Conservation (phyloP, 345 rosid species). For the Psidium friedrichsthalianum region DNA sequence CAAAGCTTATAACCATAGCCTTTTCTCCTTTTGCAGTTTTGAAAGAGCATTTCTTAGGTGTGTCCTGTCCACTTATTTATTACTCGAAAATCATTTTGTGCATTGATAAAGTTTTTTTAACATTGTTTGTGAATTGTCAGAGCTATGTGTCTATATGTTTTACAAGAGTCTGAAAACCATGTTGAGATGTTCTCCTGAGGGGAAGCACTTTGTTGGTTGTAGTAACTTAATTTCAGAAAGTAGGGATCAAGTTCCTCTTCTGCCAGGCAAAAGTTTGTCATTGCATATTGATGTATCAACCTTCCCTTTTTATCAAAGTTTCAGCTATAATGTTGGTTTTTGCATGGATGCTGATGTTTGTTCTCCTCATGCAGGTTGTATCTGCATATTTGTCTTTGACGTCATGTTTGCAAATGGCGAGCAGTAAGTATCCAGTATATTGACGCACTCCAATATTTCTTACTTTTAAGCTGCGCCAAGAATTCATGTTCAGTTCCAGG, state of each 20-base stretch:
- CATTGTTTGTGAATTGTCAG: neutral
- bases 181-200: neutral
- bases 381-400: slow-evolving; percentile 76
- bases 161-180: neutral
- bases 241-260: neutral
- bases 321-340: neutral
- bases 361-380: slow-evolving; percentile 50
- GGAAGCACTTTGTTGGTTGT: neutral
- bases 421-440: slow-evolving; percentile 56
- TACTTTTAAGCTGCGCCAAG: neutral
- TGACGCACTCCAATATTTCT: neutral
- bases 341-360: neutral
- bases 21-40: neutral
- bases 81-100: neutral
- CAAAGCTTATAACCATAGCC: neutral
- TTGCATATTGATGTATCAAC: neutral
- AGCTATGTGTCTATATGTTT: neutral
- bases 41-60: neutral
- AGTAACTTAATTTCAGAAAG: neutral
- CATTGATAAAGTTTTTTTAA: neutral
- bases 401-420: slow-evolving; percentile 83
- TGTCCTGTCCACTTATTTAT: neutral
- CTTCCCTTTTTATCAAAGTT: neutral
- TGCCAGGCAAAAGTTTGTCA: neutral
- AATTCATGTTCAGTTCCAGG: neutral